Evolutionary conservation across 2,329 filamentous ascomycete species (phyloP).

Genomic region (Cadophora gregata): DNA sequence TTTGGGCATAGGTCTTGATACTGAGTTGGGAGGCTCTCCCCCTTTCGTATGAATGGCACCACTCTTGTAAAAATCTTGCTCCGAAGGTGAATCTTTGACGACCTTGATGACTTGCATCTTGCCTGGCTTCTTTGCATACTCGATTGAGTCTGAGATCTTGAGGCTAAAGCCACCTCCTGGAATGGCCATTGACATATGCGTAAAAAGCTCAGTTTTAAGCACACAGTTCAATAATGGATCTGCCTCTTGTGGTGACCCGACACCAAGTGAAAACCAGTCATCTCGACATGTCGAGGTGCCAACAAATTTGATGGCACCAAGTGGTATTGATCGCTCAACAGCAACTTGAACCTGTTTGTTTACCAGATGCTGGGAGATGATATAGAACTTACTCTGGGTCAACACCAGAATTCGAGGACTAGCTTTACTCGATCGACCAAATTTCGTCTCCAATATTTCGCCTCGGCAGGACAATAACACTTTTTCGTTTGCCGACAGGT

Average conservation of each 20-base stretch:
- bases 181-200: constrained; percentile 82
- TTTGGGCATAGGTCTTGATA: constrained; percentile 84
- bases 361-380: constrained; percentile 82
- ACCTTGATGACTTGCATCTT: constrained; percentile 91
- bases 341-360: constrained; percentile 83
- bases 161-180: constrained; percentile 78
- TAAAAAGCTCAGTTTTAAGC: constrained; percentile 97
- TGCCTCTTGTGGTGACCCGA: constrained; percentile 88
- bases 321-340: constrained; percentile 79
- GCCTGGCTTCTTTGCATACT: constrained; percentile 97
- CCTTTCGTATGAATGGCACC: constrained; percentile 84
- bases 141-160: constrained; percentile 82
- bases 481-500: constrained; percentile 74
- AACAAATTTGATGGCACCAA: constrained; percentile 89
- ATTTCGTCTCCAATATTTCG: constrained; percentile 90
- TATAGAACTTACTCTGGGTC: constrained; percentile 85
- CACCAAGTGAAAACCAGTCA: constrained; percentile 94
- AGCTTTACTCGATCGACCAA: constrained; percentile 93
- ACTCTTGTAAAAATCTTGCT: constrained; percentile 91
- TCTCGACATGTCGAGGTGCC: constrained; percentile 82
- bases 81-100: constrained; percentile 80
- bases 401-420: constrained; percentile 85
- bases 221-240: constrained; percentile 94
- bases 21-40: constrained; percentile 83
- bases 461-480: constrained; percentile 89